phyloP scores from a whole-genome alignment of 1,284 basidiomycete species.

The Naganishia sp. region DNA sequence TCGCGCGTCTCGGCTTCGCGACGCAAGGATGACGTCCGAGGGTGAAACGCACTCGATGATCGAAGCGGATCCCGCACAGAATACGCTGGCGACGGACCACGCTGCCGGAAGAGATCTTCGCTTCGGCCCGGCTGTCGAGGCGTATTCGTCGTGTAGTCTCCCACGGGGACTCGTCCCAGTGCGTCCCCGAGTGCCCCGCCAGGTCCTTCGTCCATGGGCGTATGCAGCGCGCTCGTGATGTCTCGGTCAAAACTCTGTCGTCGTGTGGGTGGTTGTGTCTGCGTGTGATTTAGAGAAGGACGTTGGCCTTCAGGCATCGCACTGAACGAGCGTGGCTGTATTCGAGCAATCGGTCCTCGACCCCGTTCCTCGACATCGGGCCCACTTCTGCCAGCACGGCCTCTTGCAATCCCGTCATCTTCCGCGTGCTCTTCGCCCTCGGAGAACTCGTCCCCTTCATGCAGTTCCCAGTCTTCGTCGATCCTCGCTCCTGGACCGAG shows the following conservation, averaged over 20 bases:
- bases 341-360: background rate
- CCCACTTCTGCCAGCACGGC: slow-evolving; percentile 31
- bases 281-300: slow-evolving; percentile 13
- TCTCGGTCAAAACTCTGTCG: slow-evolving; percentile 29
- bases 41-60: slow-evolving; percentile 14
- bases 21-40: slow-evolving; percentile 14
- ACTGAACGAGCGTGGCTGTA: slow-evolving; percentile 24
- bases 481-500: slow-evolving; percentile 69
- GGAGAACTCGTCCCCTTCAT: slow-evolving; percentile 54
- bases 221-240: slow-evolving; percentile 9
- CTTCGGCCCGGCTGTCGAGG: background rate
- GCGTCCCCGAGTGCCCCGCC: background rate
- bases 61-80: slow-evolving; percentile 28
- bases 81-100: slow-evolving; percentile 54
- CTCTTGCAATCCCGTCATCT: slow-evolving; percentile 23
- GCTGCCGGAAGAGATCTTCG: slow-evolving; percentile 31
- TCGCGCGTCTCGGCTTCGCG: slow-evolving; percentile 12
- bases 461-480: slow-evolving; percentile 44
- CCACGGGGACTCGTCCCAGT: slow-evolving; percentile 8
- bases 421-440: slow-evolving; percentile 33
- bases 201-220: slow-evolving; percentile 13
- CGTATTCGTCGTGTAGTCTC: slow-evolving; percentile 18
- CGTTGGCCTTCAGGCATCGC: slow-evolving; percentile 21
- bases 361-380: slow-evolving; percentile 12
- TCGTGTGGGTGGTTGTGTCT: slow-evolving; percentile 28